phyloP scores from a whole-genome alignment of 192 early-diverging fungal species.

The Entomortierella chlamydospora region DNA sequence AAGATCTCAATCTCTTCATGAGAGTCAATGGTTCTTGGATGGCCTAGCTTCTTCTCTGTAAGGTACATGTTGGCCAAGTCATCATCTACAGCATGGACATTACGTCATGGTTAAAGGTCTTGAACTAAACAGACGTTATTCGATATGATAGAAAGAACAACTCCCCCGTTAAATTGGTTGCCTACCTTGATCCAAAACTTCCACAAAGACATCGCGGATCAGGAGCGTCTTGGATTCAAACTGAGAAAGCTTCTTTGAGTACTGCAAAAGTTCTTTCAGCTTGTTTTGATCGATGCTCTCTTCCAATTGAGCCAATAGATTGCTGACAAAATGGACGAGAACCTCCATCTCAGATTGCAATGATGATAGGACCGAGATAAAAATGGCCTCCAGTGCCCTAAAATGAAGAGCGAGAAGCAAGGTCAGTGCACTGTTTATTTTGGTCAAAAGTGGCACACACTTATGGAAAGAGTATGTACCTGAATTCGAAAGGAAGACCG shows the following conservation, averaged over 20 bases:
- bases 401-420: not conserved
- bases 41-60: conserved; percentile 78
- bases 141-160: no score
- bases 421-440: not conserved
- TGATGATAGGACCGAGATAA: conserved; percentile 76
- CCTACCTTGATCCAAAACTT: conserved; percentile 78
- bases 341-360: conserved; percentile 79
- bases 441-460: not conserved
- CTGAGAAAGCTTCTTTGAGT: conserved; percentile 80
- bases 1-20: conserved; percentile 93
- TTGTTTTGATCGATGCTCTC: conserved; percentile 77
- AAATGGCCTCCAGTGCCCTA: conserved; percentile 85
- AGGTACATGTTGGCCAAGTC: conserved; percentile 92
- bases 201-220: conserved; percentile 83
- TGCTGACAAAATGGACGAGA: conserved; percentile 72
- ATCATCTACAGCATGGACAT: conserved; percentile 69
- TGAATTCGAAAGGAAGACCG: conserved; percentile 65
- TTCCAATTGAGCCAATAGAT: conserved; percentile 75
- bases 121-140: no score
- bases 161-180: no score
- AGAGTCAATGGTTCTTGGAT: conserved; percentile 66
- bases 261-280: conserved; percentile 82
- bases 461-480: conserved; percentile 33
- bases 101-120: not conserved
- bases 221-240: conserved; percentile 82